Percentiles rank a stretch among this genome's conserved stretches.
phyloP scores from a whole-genome alignment of 148 eudicot species.

The Vaccinium vitisidaea region DNA sequence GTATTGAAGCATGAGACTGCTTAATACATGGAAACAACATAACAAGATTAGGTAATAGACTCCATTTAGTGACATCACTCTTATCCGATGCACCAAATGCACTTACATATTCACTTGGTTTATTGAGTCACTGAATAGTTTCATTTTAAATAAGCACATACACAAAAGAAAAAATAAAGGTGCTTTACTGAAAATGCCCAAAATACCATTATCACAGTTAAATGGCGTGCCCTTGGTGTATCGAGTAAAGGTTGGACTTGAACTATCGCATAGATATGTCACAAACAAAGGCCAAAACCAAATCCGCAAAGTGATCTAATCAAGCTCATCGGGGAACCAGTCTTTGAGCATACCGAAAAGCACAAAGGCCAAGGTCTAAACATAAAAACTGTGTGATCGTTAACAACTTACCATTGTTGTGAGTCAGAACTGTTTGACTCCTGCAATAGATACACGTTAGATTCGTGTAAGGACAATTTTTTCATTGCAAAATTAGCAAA shows the following conservation, averaged over 20 bases:
- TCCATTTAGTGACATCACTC: not conserved
- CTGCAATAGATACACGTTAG: slow-evolving; percentile 14
- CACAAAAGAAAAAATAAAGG: not conserved
- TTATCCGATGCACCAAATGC: not conserved
- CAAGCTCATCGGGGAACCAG: slow-evolving; percentile 5
- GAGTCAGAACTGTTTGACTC: slow-evolving; percentile 5
- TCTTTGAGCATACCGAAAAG: not conserved
- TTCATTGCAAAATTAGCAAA: slow-evolving; percentile 5
- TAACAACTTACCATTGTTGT: slow-evolving; percentile 20
- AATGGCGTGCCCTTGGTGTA: not conserved
- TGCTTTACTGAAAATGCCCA: not conserved
- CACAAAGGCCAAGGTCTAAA: not conserved
- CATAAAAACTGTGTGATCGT: not conserved
- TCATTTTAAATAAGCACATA: not conserved
- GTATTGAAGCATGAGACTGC: not conserved
- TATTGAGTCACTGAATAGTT: not conserved
- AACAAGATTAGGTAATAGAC: not conserved
- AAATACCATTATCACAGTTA: not conserved
- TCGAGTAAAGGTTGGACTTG: not conserved
- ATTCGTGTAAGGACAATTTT: not conserved
- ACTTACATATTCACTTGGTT: not conserved
- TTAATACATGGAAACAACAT: slow-evolving; percentile 9
- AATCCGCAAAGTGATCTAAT: not conserved
- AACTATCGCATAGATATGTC: not conserved
- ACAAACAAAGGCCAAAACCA: not conserved